Conservation (phyloP, 1,284 basidiomycete genomes). For the Moesziomyces sp. region DNA sequence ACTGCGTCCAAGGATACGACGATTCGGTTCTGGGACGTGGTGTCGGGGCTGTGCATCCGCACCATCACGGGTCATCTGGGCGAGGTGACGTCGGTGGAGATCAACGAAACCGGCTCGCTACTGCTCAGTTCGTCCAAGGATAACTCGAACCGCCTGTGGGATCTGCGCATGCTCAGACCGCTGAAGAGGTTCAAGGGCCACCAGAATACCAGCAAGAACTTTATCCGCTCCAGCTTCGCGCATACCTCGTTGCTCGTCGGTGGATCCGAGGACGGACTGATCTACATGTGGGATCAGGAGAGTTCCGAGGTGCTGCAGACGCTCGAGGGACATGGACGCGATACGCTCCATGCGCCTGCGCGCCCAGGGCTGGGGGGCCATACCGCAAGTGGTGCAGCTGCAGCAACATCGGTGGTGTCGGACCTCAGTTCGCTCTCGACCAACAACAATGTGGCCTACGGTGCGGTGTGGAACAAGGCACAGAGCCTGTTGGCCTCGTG, state of each 20-base stretch:
- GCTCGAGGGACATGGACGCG: conserved; percentile 60
- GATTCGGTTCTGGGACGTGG: conserved; percentile 71
- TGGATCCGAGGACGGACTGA: conserved; percentile 69
- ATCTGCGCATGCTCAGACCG: conserved; percentile 61
- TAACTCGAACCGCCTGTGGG: conserved; percentile 69
- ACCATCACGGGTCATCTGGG: conserved; percentile 70
- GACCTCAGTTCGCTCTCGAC: conserved; percentile 37
- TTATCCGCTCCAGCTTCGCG: conserved; percentile 70
- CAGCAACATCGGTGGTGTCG: conserved; percentile 15
- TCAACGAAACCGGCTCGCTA: conserved; percentile 69
- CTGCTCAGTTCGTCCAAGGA: conserved; percentile 71
- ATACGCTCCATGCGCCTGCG: conserved; percentile 16
- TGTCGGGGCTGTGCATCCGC: conserved; percentile 69
- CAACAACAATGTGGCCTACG: conserved; percentile 68
- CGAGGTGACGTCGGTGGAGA: conserved; percentile 70
- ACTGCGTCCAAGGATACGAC: conserved; percentile 71
- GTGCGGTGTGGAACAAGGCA: conserved; percentile 69
- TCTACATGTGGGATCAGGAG: conserved; percentile 68
- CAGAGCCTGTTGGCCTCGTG: conserved; percentile 68
- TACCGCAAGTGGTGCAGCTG: neutral
- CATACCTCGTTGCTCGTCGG: conserved; percentile 69
- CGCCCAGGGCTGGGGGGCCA: neutral
- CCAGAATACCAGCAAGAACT: conserved; percentile 71
- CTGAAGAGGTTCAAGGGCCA: conserved; percentile 71
- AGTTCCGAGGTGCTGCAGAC: conserved; percentile 64